phyloP scores from a whole-genome alignment of 2,329 filamentous ascomycete species.

The Biscogniauxia mediterranea region DNA sequence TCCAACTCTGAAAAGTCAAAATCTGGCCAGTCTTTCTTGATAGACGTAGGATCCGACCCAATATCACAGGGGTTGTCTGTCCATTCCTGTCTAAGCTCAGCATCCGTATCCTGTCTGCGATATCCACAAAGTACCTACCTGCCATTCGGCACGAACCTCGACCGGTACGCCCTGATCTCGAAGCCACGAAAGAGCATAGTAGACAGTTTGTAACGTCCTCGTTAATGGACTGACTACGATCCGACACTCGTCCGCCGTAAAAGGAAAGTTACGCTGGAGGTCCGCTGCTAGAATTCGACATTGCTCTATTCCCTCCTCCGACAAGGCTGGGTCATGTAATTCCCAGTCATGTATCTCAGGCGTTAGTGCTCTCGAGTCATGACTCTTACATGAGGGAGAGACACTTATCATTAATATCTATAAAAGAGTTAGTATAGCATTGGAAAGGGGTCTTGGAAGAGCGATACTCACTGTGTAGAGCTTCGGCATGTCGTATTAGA shows the following conservation, averaged over 20 bases:
- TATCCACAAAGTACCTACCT: conserved; percentile 21
- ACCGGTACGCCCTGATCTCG: conserved; percentile 26
- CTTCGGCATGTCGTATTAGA: conserved; percentile 42
- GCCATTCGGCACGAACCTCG: conserved; percentile 34
- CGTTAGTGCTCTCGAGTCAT: conserved; percentile 20
- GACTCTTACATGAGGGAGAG: conserved; percentile 3
- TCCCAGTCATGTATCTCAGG: conserved; percentile 29
- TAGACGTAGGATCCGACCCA: conserved; percentile 21
- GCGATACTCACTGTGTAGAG: conserved; percentile 37
- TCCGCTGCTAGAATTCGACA: conserved; percentile 26
- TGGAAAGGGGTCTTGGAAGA: not conserved
- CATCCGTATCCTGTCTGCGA: not conserved
- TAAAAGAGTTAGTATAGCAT: conserved; percentile 8
- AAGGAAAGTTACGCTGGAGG: conserved; percentile 24
- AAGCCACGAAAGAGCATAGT: conserved; percentile 31
- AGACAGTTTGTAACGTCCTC: conserved; percentile 31
- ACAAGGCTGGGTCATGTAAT: conserved; percentile 30
- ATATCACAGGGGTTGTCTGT: conserved; percentile 33
- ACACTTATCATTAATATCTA: conserved; percentile 33
- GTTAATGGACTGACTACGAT: conserved; percentile 33
- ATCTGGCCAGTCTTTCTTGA: conserved; percentile 30
- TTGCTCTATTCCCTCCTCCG: conserved; percentile 29
- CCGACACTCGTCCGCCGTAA: conserved; percentile 23
- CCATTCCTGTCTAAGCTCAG: conserved; percentile 28
- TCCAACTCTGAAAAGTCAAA: conserved; percentile 33